These are phyloP conservation scores for Suhomyces bribrorum DNA, from an alignment of 1,139 yeast genomes.

Conservation along the genomic window DNA sequence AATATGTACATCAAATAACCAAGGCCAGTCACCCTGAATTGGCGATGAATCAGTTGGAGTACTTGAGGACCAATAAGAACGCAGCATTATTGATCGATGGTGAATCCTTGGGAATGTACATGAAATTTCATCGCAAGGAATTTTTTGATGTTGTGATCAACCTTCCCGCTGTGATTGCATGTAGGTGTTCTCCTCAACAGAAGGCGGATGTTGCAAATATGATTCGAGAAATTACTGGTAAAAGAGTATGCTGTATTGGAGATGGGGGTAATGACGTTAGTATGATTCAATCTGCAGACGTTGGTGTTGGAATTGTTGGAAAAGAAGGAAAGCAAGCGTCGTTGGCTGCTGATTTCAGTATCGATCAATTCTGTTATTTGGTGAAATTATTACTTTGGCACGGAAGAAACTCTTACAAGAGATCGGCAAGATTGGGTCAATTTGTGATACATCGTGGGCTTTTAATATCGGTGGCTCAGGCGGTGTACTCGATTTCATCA, in stretches of 20 bases:
- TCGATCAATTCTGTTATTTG: slow-evolving; percentile 87
- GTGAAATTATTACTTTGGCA: slow-evolving; percentile 93
- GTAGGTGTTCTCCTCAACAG: slow-evolving; percentile 98
- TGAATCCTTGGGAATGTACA: slow-evolving; percentile 73
- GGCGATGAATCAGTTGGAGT: slow-evolving; percentile 76
- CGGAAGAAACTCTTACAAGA: slow-evolving; percentile 93
- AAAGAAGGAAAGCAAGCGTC: slow-evolving; percentile 98
- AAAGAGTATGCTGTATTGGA: slow-evolving; percentile 95
- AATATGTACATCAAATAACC: slow-evolving; percentile 84
- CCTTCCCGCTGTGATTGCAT: slow-evolving; percentile 92
- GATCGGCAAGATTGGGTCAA: slow-evolving; percentile 93
- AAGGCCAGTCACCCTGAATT: slow-evolving; percentile 57
- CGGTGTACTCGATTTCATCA: slow-evolving; percentile 84
- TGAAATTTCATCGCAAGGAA: slow-evolving; percentile 63
- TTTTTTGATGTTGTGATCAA: slow-evolving; percentile 75
- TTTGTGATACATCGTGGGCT: slow-evolving; percentile 96
- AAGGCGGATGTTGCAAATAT: slow-evolving; percentile 91
- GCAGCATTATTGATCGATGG: slow-evolving; percentile 92
- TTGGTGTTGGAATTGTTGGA: slow-evolving; percentile 98
- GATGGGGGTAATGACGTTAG: slow-evolving; percentile 99
- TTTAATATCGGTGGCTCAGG: slow-evolving; percentile 93
- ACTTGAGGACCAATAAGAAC: slow-evolving; percentile 61
- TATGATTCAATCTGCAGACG: slow-evolving; percentile 98
- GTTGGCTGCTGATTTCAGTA: slow-evolving; percentile 93
- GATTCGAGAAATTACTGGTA: slow-evolving; percentile 77